Conservation (phyloP, 345 rosid genomes). For the Cochlearia excelsa region DNA sequence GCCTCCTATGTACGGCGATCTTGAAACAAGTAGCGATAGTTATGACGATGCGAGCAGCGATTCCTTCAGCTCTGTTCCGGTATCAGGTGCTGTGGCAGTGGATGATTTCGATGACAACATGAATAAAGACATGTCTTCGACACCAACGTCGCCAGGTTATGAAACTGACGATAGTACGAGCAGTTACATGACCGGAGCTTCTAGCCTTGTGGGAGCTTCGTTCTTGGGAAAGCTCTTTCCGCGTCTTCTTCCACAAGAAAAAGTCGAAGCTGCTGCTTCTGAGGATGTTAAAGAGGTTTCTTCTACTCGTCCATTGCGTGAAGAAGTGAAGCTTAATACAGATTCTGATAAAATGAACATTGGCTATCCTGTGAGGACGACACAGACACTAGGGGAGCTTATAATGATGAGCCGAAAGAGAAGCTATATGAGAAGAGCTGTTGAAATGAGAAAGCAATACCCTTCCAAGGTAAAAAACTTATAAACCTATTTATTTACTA, state of each 20-base stretch:
- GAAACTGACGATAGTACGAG: constrained; percentile 59
- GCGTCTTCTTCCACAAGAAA: constrained; percentile 49
- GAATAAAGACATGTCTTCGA: constrained; percentile 29
- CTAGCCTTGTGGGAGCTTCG: constrained; percentile 68
- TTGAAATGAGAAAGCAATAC: constrained; percentile 47
- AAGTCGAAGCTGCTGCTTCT: constrained; percentile 24
- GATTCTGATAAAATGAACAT: constrained; percentile 25
- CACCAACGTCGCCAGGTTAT: constrained; percentile 52
- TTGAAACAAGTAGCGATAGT: constrained; percentile 22
- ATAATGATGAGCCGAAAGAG: constrained; percentile 79
- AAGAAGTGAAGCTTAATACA: constrained; percentile 25
- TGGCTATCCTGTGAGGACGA: constrained; percentile 38
- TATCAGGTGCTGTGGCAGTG: constrained; percentile 47
- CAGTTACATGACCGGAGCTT: constrained; percentile 62
- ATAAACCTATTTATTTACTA: constrained; percentile 6
- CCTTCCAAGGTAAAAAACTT: constrained; percentile 52
- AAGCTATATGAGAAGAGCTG: constrained; percentile 67
- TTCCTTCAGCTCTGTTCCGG: constrained; percentile 55
- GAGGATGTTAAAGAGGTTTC: constrained; percentile 12
- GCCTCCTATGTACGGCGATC: constrained; percentile 36
- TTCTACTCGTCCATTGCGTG: constrained; percentile 29
- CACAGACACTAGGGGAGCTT: constrained; percentile 74
- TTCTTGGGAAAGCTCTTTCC: constrained; percentile 90
- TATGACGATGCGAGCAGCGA: constrained; percentile 26
- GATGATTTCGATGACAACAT: constrained; percentile 28